Evolutionary conservation across 495 filamentous ascomycete species (phyloP).

Genomic region (Ramalina intermedia): DNA sequence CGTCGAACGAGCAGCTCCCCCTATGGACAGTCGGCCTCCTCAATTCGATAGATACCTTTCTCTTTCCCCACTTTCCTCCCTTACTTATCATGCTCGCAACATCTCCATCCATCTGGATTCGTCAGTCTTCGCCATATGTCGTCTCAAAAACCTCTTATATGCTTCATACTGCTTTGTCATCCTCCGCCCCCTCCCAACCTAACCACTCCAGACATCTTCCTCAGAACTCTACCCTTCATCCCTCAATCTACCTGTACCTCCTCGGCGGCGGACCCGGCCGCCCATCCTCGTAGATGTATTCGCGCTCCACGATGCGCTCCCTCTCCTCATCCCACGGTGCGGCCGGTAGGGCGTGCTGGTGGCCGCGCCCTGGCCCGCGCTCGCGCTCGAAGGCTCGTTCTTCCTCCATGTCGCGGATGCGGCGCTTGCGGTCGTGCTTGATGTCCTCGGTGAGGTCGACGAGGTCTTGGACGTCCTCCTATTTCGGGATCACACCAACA

Average conservation of each 20-base stretch:
- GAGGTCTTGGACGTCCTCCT: constrained; percentile 81
- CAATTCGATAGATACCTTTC: too few relatives aligned
- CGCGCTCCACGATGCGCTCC: constrained; percentile 43
- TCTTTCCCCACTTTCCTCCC: too few relatives aligned
- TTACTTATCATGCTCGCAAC: too few relatives aligned
- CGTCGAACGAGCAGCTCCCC: too few relatives aligned
- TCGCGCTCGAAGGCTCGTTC: constrained; percentile 45
- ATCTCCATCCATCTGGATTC: too few relatives aligned
- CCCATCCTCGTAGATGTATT: constrained; percentile 36
- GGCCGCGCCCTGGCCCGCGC: constrained; percentile 6
- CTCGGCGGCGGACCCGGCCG: neutral
- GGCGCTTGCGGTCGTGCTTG: constrained; percentile 56
- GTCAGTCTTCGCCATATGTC: too few relatives aligned
- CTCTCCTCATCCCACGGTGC: constrained; percentile 36
- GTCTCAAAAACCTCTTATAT: too few relatives aligned
- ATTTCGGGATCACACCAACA: neutral
- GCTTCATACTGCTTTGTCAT: neutral
- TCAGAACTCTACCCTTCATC: too few relatives aligned
- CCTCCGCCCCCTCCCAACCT: too few relatives aligned
- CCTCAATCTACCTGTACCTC: neutral
- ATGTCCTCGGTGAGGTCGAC: constrained; percentile 73
- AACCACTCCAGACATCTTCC: too few relatives aligned
- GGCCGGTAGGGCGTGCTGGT: constrained; percentile 11
- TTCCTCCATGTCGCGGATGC: constrained; percentile 68
- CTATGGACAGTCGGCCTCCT: too few relatives aligned